phyloP scores from a whole-genome alignment of 805 yeast genomes.

The Teunomyces lycoperdinae region DNA sequence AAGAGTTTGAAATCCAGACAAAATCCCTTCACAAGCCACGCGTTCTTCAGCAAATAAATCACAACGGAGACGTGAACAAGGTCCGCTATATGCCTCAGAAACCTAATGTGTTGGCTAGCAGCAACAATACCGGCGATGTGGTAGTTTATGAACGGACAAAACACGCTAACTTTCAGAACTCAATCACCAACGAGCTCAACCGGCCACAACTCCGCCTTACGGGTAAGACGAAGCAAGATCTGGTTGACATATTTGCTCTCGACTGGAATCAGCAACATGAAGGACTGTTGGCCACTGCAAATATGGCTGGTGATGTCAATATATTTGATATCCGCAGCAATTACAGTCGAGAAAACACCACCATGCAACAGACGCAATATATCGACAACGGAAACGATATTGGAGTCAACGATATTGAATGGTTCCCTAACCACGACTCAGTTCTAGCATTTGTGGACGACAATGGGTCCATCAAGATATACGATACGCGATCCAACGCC shows the following conservation, averaged over 20 bases:
- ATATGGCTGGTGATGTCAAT: conserved; percentile 61
- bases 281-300: conserved; percentile 59
- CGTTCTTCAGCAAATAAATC: conserved; percentile 58
- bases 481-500: conserved; percentile 47
- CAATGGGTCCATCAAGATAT: conserved; percentile 46
- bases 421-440: conserved; percentile 61
- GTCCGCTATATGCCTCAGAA: conserved; percentile 80
- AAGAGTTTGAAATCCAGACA: conserved; percentile 37
- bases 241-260: conserved; percentile 64
- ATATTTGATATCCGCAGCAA: conserved; percentile 64
- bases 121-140: conserved; percentile 62
- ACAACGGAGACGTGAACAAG: conserved; percentile 69
- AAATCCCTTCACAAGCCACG: conserved; percentile 24
- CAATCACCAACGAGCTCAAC: conserved; percentile 23
- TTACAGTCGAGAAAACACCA: conserved; percentile 10
- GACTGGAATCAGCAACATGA: conserved; percentile 69
- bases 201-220: conserved; percentile 53
- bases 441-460: conserved; percentile 71
- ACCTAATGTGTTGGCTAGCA: conserved; percentile 75
- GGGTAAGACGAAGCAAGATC: conserved; percentile 22
- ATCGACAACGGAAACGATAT: conserved; percentile 8
- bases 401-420: conserved; percentile 71
- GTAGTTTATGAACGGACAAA: conserved; percentile 80
- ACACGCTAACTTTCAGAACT: conserved; percentile 45
- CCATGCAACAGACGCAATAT: background rate